phyloP scores from a whole-genome alignment of 2,329 filamentous ascomycete species.

The Mycogone perniciosa region DNA sequence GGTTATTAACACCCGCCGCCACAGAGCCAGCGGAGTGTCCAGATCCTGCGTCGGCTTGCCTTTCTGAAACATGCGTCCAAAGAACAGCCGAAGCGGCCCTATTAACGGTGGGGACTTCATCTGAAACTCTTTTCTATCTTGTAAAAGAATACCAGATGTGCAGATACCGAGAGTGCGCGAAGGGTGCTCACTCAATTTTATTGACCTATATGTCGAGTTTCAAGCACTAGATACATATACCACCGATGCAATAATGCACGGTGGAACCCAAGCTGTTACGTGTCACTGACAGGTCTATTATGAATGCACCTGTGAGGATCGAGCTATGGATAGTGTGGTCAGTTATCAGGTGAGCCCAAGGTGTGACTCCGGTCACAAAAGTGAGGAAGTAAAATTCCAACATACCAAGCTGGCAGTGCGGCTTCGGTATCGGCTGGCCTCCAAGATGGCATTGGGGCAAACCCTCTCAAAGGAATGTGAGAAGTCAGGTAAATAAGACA shows the following conservation, averaged over 20 bases:
- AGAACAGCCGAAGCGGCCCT: too few species aligned
- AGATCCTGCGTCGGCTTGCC: slow-evolving; percentile 1
- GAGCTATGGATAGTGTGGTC: too few species aligned
- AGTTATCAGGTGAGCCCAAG: too few species aligned
- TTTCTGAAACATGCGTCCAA: not conserved
- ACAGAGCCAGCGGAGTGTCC: not conserved
- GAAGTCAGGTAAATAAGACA: not conserved
- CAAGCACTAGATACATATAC: too few species aligned
- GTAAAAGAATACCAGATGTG: too few species aligned
- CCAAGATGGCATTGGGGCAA: not conserved
- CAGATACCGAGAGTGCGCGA: too few species aligned
- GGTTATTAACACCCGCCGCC: not conserved
- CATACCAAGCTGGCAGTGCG: not conserved
- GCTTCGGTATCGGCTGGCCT: not conserved
- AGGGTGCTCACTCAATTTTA: too few species aligned
- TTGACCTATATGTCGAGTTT: too few species aligned
- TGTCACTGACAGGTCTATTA: slow-evolving; percentile 3
- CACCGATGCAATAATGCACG: not conserved
- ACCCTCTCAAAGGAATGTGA: not conserved
- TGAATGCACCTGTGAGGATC: slow-evolving; percentile 1
- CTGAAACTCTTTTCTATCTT: too few species aligned
- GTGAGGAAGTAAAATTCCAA: not conserved
- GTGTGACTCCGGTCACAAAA: too few species aligned
- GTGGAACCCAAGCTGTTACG: not conserved
- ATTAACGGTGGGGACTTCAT: too few species aligned